A percentile compares a stretch with the other conserved stretches of the same genome.
These are phyloP conservation scores for Exobasidium rhododendri DNA, from an alignment of 1,284 basidiomycete genomes.

Conservation along the genomic window DNA sequence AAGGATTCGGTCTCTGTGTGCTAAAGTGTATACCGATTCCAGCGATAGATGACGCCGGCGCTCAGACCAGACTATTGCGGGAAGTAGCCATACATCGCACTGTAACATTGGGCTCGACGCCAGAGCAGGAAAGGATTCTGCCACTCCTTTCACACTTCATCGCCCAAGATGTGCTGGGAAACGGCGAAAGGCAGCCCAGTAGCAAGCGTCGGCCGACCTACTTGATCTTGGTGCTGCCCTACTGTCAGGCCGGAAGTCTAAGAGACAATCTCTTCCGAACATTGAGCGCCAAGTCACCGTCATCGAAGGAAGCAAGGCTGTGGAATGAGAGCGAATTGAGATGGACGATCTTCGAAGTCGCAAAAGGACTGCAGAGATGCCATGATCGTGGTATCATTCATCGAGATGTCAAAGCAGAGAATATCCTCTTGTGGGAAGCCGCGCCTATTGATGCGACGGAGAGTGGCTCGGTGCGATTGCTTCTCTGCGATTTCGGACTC, in stretches of 20 bases:
- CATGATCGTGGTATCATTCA: neutral
- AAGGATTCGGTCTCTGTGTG: neutral
- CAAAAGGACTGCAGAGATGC: neutral
- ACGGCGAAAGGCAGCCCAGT: neutral
- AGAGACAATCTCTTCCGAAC: neutral
- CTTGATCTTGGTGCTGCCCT: neutral
- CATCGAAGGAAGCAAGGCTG: neutral
- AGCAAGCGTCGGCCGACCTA: neutral
- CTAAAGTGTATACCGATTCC: neutral
- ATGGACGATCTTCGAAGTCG: neutral
- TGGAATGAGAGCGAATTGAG: neutral
- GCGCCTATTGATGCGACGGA: neutral
- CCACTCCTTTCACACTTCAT: slow-evolving; percentile 5
- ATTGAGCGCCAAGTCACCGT: neutral
- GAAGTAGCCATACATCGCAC: slow-evolving; percentile 5
- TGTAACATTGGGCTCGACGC: neutral
- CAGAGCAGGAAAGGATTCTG: neutral
- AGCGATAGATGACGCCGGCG: neutral
- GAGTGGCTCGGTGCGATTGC: neutral
- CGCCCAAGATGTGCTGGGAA: neutral
- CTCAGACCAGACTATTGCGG: neutral
- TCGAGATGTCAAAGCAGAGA: slow-evolving; percentile 9
- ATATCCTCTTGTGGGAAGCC: slow-evolving; percentile 6
- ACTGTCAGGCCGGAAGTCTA: neutral
- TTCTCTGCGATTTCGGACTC: slow-evolving; percentile 1